phyloP scores from a whole-genome alignment of 2,329 filamentous ascomycete genomes.

The Rutstroemia sp. region DNA sequence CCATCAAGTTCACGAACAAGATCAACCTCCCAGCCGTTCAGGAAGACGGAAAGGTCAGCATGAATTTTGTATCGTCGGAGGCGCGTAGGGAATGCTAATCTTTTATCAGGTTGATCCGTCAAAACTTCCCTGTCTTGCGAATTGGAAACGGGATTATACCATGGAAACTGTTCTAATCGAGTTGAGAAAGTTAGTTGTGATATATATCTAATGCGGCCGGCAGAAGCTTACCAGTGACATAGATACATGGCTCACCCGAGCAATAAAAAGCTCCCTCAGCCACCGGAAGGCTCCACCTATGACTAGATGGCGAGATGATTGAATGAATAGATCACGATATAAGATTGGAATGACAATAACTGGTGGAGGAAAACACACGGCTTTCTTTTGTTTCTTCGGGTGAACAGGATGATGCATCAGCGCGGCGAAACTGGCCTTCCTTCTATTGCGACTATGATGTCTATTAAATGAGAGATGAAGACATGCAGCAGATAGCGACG shows the following conservation, averaged over 20 bases:
- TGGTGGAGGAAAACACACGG: background rate
- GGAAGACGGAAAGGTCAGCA: conserved; percentile 61
- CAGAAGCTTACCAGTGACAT: conserved; percentile 8
- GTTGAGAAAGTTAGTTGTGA: conserved; percentile 58
- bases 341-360: background rate
- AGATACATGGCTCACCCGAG: conserved; percentile 89
- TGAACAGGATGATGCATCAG: conserved; percentile 26
- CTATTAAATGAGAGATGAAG: conserved; percentile 14
- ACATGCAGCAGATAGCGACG: conserved; percentile 5
- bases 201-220: background rate
- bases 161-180: conserved; percentile 93
- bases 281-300: conserved; percentile 71
- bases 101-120: conserved; percentile 63
- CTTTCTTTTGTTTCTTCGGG: conserved; percentile 14
- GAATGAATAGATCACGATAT: background rate
- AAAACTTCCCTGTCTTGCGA: conserved; percentile 75
- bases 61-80: background rate
- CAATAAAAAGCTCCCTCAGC: conserved; percentile 94
- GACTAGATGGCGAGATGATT: background rate
- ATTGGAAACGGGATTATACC: conserved; percentile 89
- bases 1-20: conserved; percentile 86
- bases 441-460: conserved; percentile 14
- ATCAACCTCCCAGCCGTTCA: conserved; percentile 94
- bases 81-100: background rate
- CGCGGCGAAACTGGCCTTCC: conserved; percentile 27